Evolutionary conservation across 345 rosid genomes (phyloP).

Genomic region (Lepidium aucheri): DNA sequence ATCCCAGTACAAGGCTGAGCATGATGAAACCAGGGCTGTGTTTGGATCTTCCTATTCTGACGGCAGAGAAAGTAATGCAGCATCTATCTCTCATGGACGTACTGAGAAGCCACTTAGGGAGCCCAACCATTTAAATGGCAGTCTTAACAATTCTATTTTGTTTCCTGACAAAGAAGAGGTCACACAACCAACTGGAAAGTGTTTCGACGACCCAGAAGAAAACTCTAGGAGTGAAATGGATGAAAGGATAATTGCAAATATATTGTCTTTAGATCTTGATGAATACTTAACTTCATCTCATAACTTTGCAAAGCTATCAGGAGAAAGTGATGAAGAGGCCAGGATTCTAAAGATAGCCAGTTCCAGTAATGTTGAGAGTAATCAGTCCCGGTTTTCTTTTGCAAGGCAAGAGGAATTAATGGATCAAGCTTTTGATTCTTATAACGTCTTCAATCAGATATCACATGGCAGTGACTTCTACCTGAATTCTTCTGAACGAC

Average conservation of each 20-base stretch:
- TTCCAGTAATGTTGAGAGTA: conserved; percentile 48
- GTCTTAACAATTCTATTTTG: conserved; percentile 23
- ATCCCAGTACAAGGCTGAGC: conserved; percentile 28
- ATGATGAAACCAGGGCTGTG: conserved; percentile 25
- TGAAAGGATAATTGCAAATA: conserved; percentile 66
- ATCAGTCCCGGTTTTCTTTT: conserved; percentile 86
- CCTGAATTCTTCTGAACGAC: conserved; percentile 38
- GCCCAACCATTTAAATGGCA: conserved; percentile 32
- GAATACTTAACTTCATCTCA: conserved; percentile 69
- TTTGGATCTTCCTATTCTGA: conserved; percentile 33
- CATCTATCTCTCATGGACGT: conserved; percentile 38
- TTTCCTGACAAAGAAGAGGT: conserved; percentile 33
- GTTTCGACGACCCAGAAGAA: neutral
- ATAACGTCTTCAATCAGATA: conserved; percentile 32
- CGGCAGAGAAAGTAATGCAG: conserved; percentile 26
- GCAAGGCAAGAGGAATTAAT: conserved; percentile 71
- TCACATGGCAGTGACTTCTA: conserved; percentile 25
- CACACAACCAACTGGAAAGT: conserved; percentile 17
- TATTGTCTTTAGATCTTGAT: conserved; percentile 69
- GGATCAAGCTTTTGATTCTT: conserved; percentile 34
- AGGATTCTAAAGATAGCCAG: conserved; percentile 37
- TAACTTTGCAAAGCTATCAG: conserved; percentile 45
- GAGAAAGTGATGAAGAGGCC: conserved; percentile 45
- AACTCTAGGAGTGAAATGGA: conserved; percentile 41
- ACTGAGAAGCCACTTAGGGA: conserved; percentile 28